Conservation (phyloP, 805 yeast species). For the Wickerhamiella domercqiae region DNA sequence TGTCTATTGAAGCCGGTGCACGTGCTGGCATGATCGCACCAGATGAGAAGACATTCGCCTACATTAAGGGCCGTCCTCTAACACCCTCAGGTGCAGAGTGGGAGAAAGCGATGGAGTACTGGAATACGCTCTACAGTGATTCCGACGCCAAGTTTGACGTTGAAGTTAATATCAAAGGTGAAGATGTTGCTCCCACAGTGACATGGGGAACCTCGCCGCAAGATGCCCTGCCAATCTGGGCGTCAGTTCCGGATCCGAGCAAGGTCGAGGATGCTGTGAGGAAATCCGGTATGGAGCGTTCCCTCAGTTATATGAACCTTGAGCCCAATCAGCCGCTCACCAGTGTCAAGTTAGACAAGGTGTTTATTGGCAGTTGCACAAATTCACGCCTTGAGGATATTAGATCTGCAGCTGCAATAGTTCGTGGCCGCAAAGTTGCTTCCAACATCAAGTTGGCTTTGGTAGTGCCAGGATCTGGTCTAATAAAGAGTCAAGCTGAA, state of each 20-base stretch:
- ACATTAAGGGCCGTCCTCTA: conserved; percentile 83
- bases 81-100: conserved; percentile 90
- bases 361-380: conserved; percentile 95
- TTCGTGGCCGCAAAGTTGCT: conserved; percentile 79
- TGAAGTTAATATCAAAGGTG: conserved; percentile 65
- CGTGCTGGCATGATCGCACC: conserved; percentile 99
- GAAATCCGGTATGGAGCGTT: conserved; percentile 76
- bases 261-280: conserved; percentile 44
- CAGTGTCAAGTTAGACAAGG: conserved; percentile 75
- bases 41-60: conserved; percentile 74
- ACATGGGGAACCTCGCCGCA: conserved; percentile 99
- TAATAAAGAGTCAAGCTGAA: conserved; percentile 88
- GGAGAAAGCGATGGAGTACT: conserved; percentile 85
- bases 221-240: conserved; percentile 92
- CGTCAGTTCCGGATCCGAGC: conserved; percentile 81
- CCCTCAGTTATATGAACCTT: conserved; percentile 85
- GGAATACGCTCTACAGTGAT: conserved; percentile 80
- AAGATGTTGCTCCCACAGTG: conserved; percentile 84
- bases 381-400: conserved; percentile 95
- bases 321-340: conserved; percentile 63
- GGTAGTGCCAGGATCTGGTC: conserved; percentile 96
- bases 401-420: conserved; percentile 88
- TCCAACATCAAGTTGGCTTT: conserved; percentile 63
- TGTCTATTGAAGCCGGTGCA: conserved; percentile 98
- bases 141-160: conserved; percentile 80